Base-by-base conservation (phyloP, 805 yeast species). In the Barnettozyma sp. region DNA sequence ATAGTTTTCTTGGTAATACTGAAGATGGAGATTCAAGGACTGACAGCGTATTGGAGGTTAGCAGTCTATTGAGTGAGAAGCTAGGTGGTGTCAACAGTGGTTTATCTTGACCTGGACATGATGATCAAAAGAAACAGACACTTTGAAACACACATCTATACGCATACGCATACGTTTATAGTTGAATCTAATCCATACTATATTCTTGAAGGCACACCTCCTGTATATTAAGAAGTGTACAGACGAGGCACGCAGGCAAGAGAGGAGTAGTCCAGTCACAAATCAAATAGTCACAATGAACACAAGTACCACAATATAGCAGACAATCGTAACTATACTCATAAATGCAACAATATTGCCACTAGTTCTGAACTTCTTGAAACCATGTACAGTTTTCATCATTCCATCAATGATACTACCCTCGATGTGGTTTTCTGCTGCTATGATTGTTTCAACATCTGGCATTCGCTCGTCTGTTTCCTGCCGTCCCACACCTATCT, bases 321-420 rank as follows among this genome's bases (percentile, higher is more conserved):
- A 29, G 4, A 11, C 32, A 20, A 29, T 20, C 13, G 23, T 29
- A 6, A 29, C 17, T 19, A 8, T n/a, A 12, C 32, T 29, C 32
- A 29, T 29, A 16, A 17, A 16, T 8, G 23, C 32, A 7, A 29
- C 32, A n/a, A 29, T 20, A 8, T 29, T 29, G 6, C 32, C 32
- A 20, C 24, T 29, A 7, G 32, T 29, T 20, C 32, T 17, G 21
- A 29, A 29, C 24, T 29, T 29, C 7, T 22, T 12, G 21, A 29
- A 29, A 6, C 32, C 32, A 29, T 29, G 32, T 7, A 20, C 32
- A 19, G 21, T 17, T 18, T 20, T 23, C 32, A n/a, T n/a, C n/a
- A 29, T 29, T 8, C 32, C 32, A 20, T 29, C 32, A 16, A 29
- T 29, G n/a, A 29, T 29, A 9, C 32, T 29, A 4, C 24, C 32